phyloP scores from a whole-genome alignment of 805 yeast species.

The Jamesozyma lodderae region DNA sequence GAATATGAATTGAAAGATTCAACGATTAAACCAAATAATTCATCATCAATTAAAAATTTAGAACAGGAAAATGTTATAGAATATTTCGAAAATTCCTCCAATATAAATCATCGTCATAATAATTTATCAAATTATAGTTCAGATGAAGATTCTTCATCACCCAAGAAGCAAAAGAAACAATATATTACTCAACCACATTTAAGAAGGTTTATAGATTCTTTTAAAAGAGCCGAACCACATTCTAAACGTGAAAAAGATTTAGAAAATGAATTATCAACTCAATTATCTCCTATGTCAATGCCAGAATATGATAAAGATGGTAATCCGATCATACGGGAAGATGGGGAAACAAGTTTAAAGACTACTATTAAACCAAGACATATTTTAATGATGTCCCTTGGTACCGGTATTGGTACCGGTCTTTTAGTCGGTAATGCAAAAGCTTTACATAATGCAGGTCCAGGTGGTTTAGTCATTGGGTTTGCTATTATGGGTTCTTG shows the following conservation, averaged over 20 bases:
- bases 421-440: slow-evolving; percentile 60
- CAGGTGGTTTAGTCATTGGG: slow-evolving; percentile 52
- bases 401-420: slow-evolving; percentile 73
- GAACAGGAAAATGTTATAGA: slow-evolving; percentile 15
- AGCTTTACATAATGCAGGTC: slow-evolving; percentile 53
- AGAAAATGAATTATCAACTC: slow-evolving; percentile 1
- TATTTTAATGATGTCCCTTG: slow-evolving; percentile 64
- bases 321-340: slow-evolving; percentile 2
- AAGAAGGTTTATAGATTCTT: slow-evolving; percentile 35
- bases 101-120: neutral
- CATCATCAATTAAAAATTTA: neutral
- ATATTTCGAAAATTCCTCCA: slow-evolving; percentile 10
- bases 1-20: slow-evolving; percentile 14
- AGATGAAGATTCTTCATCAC: neutral
- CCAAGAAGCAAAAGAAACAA: neutral
- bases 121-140: neutral
- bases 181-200: slow-evolving; percentile 4
- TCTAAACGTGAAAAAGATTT: neutral
- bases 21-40: slow-evolving; percentile 6
- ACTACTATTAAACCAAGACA: slow-evolving; percentile 39
- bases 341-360: slow-evolving; percentile 22
- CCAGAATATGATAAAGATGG: slow-evolving; percentile 3
- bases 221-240: slow-evolving; percentile 30
- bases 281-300: slow-evolving; percentile 4
- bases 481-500: slow-evolving; percentile 52